Percentiles rank a stretch among this genome's conserved stretches.
Conservation (phyloP, 306 rosid species). For the Cicer chorassanicum region DNA sequence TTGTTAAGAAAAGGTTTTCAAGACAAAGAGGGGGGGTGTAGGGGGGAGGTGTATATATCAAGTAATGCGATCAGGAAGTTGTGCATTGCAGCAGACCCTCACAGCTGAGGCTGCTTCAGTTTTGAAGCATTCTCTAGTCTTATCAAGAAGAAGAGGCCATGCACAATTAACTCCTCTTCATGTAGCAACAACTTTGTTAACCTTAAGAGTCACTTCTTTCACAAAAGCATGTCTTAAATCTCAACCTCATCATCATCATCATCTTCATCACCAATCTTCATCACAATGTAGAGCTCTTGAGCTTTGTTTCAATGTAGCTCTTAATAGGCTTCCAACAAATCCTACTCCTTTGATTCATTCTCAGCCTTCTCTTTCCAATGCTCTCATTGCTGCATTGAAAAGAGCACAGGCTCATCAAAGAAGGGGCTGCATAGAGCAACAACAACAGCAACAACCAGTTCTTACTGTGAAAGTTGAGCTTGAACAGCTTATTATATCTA, state of each 20-base stretch:
- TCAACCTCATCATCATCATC: conserved; percentile 44
- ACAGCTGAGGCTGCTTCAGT: conserved; percentile 98
- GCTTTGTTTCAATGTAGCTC: conserved; percentile 98
- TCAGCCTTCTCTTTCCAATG: conserved; percentile 90
- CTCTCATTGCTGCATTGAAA: conserved; percentile 90
- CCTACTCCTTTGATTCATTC: conserved; percentile 65
- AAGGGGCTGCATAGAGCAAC: conserved; percentile 80
- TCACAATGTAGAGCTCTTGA: conserved; percentile 92
- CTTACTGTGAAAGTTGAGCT: conserved; percentile 77
- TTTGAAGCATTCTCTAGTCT: conserved; percentile 83
- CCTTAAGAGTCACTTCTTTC: conserved; percentile 62
- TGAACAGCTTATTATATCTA: conserved; percentile 90
- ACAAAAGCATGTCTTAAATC: conserved; percentile 79
- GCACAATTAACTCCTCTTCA: conserved; percentile 97
- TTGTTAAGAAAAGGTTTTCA: conserved; percentile 26
- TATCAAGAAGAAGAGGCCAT: conserved; percentile 89
- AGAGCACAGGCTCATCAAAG: conserved; percentile 97
- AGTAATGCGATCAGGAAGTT: conserved; percentile 95
- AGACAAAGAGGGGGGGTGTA: conserved; percentile 47
- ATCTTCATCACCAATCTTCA: conserved; percentile 53
- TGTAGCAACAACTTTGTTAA: conserved; percentile 80
- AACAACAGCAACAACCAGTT: conserved; percentile 81
- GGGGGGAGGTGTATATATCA: conserved; percentile 67
- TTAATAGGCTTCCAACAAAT: conserved; percentile 80
- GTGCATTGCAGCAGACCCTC: conserved; percentile 93